These are phyloP conservation scores for Shiraia bambusicola DNA, from an alignment of 2,329 filamentous ascomycete species.

Conservation along the genomic window DNA sequence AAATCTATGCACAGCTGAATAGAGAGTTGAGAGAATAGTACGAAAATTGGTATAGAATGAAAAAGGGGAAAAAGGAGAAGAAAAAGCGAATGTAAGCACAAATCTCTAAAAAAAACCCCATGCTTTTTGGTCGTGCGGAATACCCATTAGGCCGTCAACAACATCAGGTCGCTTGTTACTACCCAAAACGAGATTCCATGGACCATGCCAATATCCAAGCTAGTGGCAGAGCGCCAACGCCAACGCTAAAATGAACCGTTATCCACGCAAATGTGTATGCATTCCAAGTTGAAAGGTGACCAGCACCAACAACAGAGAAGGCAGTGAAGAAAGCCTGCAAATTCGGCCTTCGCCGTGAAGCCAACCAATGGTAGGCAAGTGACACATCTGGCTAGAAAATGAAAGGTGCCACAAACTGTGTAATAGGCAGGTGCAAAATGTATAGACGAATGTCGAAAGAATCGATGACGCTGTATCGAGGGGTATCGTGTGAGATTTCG, in stretches of 20 bases:
- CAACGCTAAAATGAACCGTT: slow-evolving; percentile 18
- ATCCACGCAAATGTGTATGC: slow-evolving; percentile 10
- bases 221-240: slow-evolving; percentile 11
- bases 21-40: too few relatives aligned
- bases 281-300: slow-evolving; percentile 10
- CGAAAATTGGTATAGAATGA: background rate
- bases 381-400: background rate
- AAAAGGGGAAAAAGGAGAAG: background rate
- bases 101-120: slow-evolving; percentile 3
- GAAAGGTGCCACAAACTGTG: background rate
- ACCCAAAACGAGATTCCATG: slow-evolving; percentile 1
- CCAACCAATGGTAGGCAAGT: background rate
- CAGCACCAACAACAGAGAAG: slow-evolving; percentile 11
- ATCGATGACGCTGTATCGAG: slow-evolving; percentile 12
- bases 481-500: slow-evolving; percentile 22
- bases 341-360: slow-evolving; percentile 2
- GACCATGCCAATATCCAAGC: slow-evolving; percentile 1
- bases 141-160: background rate
- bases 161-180: slow-evolving; percentile 5
- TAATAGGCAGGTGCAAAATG: background rate
- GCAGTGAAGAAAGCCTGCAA: background rate
- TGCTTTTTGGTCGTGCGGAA: slow-evolving; percentile 3
- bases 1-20: slow-evolving; percentile 3
- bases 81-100: background rate
- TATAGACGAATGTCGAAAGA: background rate